Evolutionary conservation across 108 stramenopile species (phyloP), one percentile per base, ranked within the genome.

Genomic region (Parietichytrium sp.): DNA sequence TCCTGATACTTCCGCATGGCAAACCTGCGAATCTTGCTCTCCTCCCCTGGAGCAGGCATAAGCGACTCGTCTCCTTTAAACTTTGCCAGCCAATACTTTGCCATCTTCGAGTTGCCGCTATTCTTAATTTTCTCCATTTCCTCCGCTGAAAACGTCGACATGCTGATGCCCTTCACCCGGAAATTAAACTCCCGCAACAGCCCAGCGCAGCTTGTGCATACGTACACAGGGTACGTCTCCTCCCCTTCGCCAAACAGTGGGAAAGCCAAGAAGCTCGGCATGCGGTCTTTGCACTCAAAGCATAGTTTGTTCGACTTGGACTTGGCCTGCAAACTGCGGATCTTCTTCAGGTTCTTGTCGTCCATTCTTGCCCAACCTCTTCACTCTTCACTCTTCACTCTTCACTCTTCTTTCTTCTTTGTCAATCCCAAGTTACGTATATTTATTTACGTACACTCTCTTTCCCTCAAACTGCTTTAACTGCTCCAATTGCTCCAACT

Each of bases 1-100:
- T 72, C 61, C 61, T 72, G 61, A 20, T 72, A 72, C 61, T 72
- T 72, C 38, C 45, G 45, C 61, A 72, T 72, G 61, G 45, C 3
- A 27, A 72, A 72, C 61, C 45, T 72, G 61, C 61, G 61, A 27
- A 72, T 72, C 15, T 23, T n/a, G 20, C 45, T 42, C 38, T 42
- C 38, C 42, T 72, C 38, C 7, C 61, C 61, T 6, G 61, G 61
- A 10, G 61, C 45, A 7, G 61, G 61, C 61, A 45, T 42, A 7
- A 42, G 61, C 1, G 45, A 72, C 23, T 72, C 61, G 23, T 72
- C 45, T 36, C 20, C 33, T 27, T 27, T 72, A 20, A 45, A 45
- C 6, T 72, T 72, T 0, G 61, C 61, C 23, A 72, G 61, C 61
- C 61, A 72, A 42, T 45, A 18, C 20, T 45, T 72, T n/a, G 38